A percentile compares a stretch with the other conserved stretches of the same genome.
These are phyloP conservation scores for Yamadazyma akitaensis DNA, from an alignment of 805 yeast genomes.

Conservation along the genomic window DNA sequence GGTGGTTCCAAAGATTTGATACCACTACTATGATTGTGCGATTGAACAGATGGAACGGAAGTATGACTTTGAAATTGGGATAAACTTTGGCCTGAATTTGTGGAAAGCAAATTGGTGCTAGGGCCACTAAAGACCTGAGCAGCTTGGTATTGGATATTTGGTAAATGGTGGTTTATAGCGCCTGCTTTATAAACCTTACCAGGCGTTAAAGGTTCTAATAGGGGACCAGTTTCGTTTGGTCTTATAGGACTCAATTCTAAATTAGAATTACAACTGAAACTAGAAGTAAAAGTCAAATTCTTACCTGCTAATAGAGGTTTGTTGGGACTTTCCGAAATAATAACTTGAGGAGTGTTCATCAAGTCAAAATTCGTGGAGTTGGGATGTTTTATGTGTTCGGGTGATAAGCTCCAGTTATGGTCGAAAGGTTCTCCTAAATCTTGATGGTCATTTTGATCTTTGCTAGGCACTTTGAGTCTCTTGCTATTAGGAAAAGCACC, in stretches of 20 bases:
- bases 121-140: conserved; percentile 2
- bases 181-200: conserved; percentile 22
- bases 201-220: conserved; percentile 64
- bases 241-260: conserved; percentile 61
- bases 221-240: conserved; percentile 59
- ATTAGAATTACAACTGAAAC: conserved; percentile 63
- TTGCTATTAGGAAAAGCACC: not conserved
- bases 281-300: conserved; percentile 53
- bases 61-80: conserved; percentile 2
- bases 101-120: conserved; percentile 4
- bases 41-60: not conserved
- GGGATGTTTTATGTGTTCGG: conserved; percentile 4
- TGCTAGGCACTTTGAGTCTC: not conserved
- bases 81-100: not conserved
- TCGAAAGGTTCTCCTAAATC: conserved; percentile 11
- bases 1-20: not conserved
- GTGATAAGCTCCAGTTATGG: conserved; percentile 6
- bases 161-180: conserved; percentile 15
- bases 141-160: conserved; percentile 10
- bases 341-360: conserved; percentile 20
- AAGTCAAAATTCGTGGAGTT: conserved; percentile 3
- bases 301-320: conserved; percentile 40
- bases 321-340: conserved; percentile 35
- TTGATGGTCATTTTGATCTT: not conserved
- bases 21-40: not conserved